Base-by-base conservation (phyloP, 768 basidiomycete species). In the Austroboletus festivus region DNA sequence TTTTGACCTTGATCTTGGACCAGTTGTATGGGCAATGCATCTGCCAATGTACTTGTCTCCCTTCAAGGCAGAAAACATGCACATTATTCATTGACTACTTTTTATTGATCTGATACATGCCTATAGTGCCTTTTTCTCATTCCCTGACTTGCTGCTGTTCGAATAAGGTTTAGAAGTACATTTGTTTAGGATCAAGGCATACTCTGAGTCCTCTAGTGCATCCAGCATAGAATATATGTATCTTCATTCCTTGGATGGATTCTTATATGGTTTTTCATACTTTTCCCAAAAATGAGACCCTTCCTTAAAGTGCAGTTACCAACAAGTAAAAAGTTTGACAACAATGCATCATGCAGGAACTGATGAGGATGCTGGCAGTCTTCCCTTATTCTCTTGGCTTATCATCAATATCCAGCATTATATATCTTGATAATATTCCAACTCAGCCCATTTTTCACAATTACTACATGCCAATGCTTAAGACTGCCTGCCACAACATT, bases 1-100 rank as follows among this genome's bases (percentile, higher is more conserved):
- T 55, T 96, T 96, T 60, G 93, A 96, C 68, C 66, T 93, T 39
- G 93, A 95, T 54, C 71, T 85, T 41, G 93, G 93, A 3, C 93
- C 93, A 9, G 81, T 86, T 5, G 73, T 95, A 20, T 78, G 80
- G 45, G 77, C 81, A 13, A 64, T 89, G 35, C 85, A 84, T 54
- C 88, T 89, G 3, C 77, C 83, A 1, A 62, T 85, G n/a, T 63
- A 74, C 13, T 67, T 94, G 34, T 76, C 79, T 5, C 77, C 81
- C 33, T 69, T 77, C 0, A 89, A 93, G 61, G 76, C 74, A 28
- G 86, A 91, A 65, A 95, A 93, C 58, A 83, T 96, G 93, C 94
- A 10, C 19, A 46, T 53, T 40, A 12, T 34, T 49, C 18, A 19
- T 24, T 3, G 3, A 6, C 16, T 30, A 11, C 20, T 11, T 42